These are phyloP conservation scores for Berberis vulgaris DNA, from an alignment of 164 flowering plant genomes.

Conservation along the genomic window DNA sequence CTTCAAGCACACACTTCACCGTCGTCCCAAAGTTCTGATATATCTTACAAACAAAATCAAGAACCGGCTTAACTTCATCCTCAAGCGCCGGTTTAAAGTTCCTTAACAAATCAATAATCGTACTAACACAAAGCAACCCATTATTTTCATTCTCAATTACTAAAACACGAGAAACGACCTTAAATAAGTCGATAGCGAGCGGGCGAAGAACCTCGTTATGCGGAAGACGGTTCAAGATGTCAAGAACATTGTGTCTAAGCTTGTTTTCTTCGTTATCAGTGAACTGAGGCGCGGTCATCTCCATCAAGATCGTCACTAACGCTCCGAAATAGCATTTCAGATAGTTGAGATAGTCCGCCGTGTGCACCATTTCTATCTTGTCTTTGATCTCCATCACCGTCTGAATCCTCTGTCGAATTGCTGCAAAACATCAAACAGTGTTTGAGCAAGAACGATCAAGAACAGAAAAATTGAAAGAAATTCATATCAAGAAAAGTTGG, in stretches of 20 bases:
- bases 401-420: conserved; percentile 60
- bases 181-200: conserved; percentile 85
- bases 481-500: no score
- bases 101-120: conserved; percentile 81
- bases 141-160: conserved; percentile 91
- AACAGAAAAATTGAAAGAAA: no score
- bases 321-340: conserved; percentile 80
- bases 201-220: conserved; percentile 95
- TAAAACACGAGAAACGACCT: conserved; percentile 90
- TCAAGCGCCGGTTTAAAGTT: conserved; percentile 82
- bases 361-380: conserved; percentile 87
- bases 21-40: conserved; percentile 78
- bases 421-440: conserved; percentile 13
- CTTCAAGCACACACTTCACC: conserved; percentile 80
- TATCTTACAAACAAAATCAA: conserved; percentile 92
- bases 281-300: conserved; percentile 81
- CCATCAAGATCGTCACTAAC: conserved; percentile 57
- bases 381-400: conserved; percentile 96
- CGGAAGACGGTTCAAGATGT: conserved; percentile 87
- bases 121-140: conserved; percentile 79
- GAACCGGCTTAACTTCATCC: conserved; percentile 82
- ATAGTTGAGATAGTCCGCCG: conserved; percentile 88
- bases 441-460: no score
- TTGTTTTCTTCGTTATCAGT: conserved; percentile 78
- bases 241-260: conserved; percentile 74